Base-by-base conservation (phyloP, 2,329 filamentous ascomycete genomes). In the Colletotrichum salicis region DNA sequence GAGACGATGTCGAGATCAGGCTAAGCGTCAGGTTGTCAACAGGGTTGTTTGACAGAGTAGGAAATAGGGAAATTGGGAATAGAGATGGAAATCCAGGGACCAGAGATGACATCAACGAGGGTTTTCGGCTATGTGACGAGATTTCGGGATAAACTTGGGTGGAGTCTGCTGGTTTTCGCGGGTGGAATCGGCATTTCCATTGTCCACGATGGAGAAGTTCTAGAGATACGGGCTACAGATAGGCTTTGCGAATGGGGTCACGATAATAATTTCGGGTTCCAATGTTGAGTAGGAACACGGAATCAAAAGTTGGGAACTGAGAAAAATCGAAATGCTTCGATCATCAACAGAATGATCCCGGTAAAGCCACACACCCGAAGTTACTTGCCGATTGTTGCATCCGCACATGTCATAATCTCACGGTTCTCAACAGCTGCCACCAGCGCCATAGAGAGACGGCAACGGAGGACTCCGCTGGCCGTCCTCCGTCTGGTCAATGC, bases 111-210 rank as follows among this genome's bases (percentile, higher is more conserved):
- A 71, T 71, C 69, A 71, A 71, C 69, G 69, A 71, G 69, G 69
- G 69, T 71, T 71, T 68, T 71, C 69, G 69, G 69, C 65, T 71
- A 71, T 68, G 69, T 55, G 31, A 69, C 69, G 59, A 71, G 45
- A 31, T 60, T 45, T 71, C 68, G 68, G 68, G 58, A 71, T 31
- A 29, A 55, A 55, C 31, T 41, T 68, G 58, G 65, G 69, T 71
- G 69, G 69, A 69, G 65, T 37, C 55, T 51, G 29, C 27, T 55
- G 33, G 62, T 71, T 59, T 71, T 61, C 31, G 64, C 69, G 69
- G 69, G 69, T 69, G 69, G 45, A 71, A 71, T 71, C 65, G 69
- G 69, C 69, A 19, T 51, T 59, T 45, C 19, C 27, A 24, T n/a
- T 10, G 35, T 60, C 55, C 27, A 60, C 65, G 69, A 69, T 55